Evolutionary conservation across 805 yeast genomes (phyloP).

Genomic region (Candida golubevii): DNA sequence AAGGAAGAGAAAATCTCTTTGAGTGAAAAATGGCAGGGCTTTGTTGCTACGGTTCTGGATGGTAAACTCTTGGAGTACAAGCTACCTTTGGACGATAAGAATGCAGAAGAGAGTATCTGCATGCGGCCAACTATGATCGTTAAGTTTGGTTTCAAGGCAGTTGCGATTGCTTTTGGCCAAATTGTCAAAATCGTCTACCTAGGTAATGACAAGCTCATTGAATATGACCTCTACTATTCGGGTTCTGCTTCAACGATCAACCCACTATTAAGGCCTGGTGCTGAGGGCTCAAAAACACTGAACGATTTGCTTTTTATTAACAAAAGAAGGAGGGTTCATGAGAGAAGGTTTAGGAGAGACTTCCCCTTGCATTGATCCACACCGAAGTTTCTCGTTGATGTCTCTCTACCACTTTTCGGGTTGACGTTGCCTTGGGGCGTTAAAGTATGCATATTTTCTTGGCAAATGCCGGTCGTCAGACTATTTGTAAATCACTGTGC

Average conservation of each 20-base stretch:
- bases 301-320: conserved; percentile 51
- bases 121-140: conserved; percentile 53
- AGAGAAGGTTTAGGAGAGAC: conserved; percentile 1
- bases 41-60: conserved; percentile 60
- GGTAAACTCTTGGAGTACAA: conserved; percentile 60
- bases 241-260: conserved; percentile 31
- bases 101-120: conserved; percentile 22
- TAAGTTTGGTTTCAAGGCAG: conserved; percentile 73
- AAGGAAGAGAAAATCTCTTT: background rate
- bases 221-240: conserved; percentile 48
- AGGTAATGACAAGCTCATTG: conserved; percentile 71
- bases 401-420: too few relatives aligned
- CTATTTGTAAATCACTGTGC: too few relatives aligned
- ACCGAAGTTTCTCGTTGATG: too few relatives aligned
- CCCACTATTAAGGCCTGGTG: conserved; percentile 14
- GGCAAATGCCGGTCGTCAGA: too few relatives aligned
- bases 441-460: too few relatives aligned
- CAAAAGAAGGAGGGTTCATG: conserved; percentile 37
- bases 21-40: conserved; percentile 63
- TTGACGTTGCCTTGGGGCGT: too few relatives aligned
- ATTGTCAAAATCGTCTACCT: conserved; percentile 66
- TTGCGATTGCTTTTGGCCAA: conserved; percentile 72
- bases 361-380: too few relatives aligned
- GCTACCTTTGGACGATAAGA: conserved; percentile 44
- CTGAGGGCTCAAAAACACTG: conserved; percentile 20